Percentiles rank a stretch among this genome's conserved stretches.
phyloP scores from a whole-genome alignment of 352 stramenopile genomes.

The Hyphochytrium catenoides region DNA sequence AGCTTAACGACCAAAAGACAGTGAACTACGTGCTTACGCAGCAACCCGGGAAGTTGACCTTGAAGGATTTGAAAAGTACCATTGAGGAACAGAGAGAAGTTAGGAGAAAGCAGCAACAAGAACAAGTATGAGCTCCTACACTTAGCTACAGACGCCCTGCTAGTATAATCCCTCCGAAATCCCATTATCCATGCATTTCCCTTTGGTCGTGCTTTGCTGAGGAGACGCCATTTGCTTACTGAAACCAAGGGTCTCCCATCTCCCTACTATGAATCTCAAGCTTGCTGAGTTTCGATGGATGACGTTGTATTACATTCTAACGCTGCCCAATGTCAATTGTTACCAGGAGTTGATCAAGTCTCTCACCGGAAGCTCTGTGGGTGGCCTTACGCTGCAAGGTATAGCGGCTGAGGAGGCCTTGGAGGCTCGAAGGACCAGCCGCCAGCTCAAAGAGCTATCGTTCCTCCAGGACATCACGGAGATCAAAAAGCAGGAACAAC shows the following conservation, averaged over 20 bases:
- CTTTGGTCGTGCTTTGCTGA: too few species aligned
- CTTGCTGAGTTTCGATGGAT: too few species aligned
- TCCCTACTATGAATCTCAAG: too few species aligned
- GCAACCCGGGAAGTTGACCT: conserved; percentile 58
- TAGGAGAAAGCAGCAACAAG: conserved; percentile 27
- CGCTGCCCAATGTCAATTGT: too few species aligned
- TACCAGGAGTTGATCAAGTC: too few species aligned
- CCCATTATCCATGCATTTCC: conserved; percentile 10
- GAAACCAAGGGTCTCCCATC: too few species aligned
- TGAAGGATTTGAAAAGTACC: conserved; percentile 62
- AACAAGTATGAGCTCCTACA: conserved; percentile 15
- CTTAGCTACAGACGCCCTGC: conserved; percentile 6
- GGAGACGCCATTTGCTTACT: too few species aligned
- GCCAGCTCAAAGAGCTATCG: conserved; percentile 43
- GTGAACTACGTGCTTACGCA: conserved; percentile 67
- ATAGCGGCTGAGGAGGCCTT: conserved; percentile 25
- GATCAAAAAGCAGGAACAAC: conserved; percentile 33
- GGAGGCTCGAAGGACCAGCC: conserved; percentile 17
- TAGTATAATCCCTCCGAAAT: conserved; percentile 3
- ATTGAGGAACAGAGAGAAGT: conserved; percentile 47
- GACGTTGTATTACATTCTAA: too few species aligned
- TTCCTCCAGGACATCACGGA: conserved; percentile 51
- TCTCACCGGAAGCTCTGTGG: too few species aligned
- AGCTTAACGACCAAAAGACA: conserved; percentile 25
- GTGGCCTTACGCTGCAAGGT: too few species aligned